phyloP scores from a whole-genome alignment of 805 yeast species.

The Schizosaccharomyces osmophilus region DNA sequence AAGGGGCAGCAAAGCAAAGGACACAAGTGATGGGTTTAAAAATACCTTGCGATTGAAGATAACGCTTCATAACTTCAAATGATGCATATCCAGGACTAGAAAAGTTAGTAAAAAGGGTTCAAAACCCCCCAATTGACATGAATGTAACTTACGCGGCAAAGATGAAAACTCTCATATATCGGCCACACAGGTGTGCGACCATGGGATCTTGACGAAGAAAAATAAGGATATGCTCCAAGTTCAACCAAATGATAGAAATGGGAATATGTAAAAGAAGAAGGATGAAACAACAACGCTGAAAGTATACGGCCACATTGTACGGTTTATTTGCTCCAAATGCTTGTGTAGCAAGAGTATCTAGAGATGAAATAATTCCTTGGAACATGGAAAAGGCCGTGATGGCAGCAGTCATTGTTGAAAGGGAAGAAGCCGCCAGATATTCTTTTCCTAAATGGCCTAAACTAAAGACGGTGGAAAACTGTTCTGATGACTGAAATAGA shows the following conservation, averaged over 20 bases:
- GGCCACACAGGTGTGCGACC: slow-evolving; percentile 29
- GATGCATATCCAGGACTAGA: slow-evolving; percentile 39
- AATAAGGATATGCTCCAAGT: slow-evolving; percentile 22
- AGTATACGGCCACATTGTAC: slow-evolving; percentile 44
- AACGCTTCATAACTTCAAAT: slow-evolving; percentile 64
- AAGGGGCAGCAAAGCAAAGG: slow-evolving; percentile 41
- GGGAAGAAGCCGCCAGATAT: slow-evolving; percentile 61
- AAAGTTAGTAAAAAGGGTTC: neutral
- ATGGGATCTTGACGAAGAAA: slow-evolving; percentile 28
- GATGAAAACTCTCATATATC: slow-evolving; percentile 31
- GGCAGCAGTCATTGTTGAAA: slow-evolving; percentile 64
- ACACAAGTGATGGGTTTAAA: slow-evolving; percentile 66
- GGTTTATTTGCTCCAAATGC: slow-evolving; percentile 60
- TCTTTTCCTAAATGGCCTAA: slow-evolving; percentile 69
- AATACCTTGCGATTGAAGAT: slow-evolving; percentile 63
- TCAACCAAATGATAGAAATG: slow-evolving; percentile 32
- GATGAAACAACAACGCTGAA: slow-evolving; percentile 46
- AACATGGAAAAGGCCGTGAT: slow-evolving; percentile 52
- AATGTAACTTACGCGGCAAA: slow-evolving; percentile 24
- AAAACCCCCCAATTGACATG: too few species aligned
- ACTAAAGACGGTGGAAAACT: slow-evolving; percentile 51
- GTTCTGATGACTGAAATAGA: slow-evolving; percentile 42
- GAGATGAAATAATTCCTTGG: slow-evolving; percentile 61
- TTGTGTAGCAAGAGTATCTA: slow-evolving; percentile 66
- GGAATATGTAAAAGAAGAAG: slow-evolving; percentile 27